Base-by-base conservation (phyloP, 306 rosid species). In the Senna tora region DNA sequence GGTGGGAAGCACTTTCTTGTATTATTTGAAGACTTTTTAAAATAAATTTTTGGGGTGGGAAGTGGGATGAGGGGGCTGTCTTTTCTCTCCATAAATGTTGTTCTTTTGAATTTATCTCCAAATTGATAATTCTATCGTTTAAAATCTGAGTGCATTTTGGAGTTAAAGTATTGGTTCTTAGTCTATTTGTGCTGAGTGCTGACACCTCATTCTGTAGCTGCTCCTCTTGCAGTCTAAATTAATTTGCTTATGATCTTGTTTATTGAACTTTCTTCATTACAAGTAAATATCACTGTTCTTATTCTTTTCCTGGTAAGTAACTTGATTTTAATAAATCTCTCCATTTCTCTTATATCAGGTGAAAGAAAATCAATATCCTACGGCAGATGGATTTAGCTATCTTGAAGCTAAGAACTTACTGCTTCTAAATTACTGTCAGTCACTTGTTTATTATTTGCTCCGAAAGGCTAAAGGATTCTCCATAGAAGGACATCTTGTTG, bases 401-500 rank as follows among this genome's bases (percentile, higher is more conserved):
- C 95, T 94, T 42, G 99, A 94, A 79, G 90, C 96, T 54, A 94
- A 94, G 75, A 82, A 94, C 78, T 72, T 88, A 33, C 75, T 94
- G 72, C 99, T 94, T 66, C 78, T 94, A 56, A 77, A 84, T 53
- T 89, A 94, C 82, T 94, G 95, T 61, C 90, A 85, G 80, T 89
- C 97, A 74, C 88, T 94, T 68, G 96, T 94, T 45, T 87, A 87
- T 77, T 89, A 94, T 77, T 73, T 94, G 75, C 91, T 89, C 78
- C 76, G 82, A 61, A 91, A 94, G 85, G 93, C 92, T 64, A 79
- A 82, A 57, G 99, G 97, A 2, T 79, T 79, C 76, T 81, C 93
- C 7, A 73, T 94, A 22, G 89, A 86, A 75, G 99, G 86, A 12
- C 97, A 87, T 73, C 95, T 90, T 6, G 78, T 91, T 53, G 84